Evolutionary conservation across 2,329 filamentous ascomycete genomes (phyloP), one percentile per base, ranked within the genome.

Genomic region (Didymella lethalis): DNA sequence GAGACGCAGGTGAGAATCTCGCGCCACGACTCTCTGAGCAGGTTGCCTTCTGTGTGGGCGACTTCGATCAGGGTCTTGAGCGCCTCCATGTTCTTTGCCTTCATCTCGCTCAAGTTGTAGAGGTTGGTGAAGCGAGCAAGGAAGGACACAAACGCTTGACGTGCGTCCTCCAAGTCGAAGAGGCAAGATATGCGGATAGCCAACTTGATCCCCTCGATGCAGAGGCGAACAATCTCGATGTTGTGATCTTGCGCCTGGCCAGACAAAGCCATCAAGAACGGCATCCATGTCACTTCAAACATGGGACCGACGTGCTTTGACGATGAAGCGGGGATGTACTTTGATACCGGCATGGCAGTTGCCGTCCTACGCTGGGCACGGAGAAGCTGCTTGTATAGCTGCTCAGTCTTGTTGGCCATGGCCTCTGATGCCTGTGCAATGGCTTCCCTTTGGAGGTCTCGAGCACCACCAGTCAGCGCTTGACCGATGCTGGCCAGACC

Each of bases 201-300:
- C 57, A 99, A 84, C 75, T 93, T 96, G 84, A 98, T 92, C 3
- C 95, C 95, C 72, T 99, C 94, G 70, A 99, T 90, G 71, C 95
- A 99, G 7, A 97, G 80, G 73, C 89, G 92, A 76, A 97, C 93
- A 16, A 95, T 91, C 66, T 97, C 93, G 4, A 97, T 83, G 70
- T 97, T 97, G 67, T 96, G 91, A 73, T 97, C 93, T 69, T 98
- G 95, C 75, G 95, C 93, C 67, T 96, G 91, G 49, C 91, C 93
- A 1, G 94, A 97, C 26, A 99, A 84, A 0, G 93, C 93, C 5
- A 94, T 98, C 71, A 99, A 90, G 77, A 97, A 96, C 10, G 94
- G 97, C 94, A 98, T 99, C 95, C 95, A 99, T 0, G 93, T 96
- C 25, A 97, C 93, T 70, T 97, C 93, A 73, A 99, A 98, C 95